Evolutionary conservation across 345 rosid species (phyloP), one percentile per base, ranked within the genome.

Genomic region (Hypericum perforatum): DNA sequence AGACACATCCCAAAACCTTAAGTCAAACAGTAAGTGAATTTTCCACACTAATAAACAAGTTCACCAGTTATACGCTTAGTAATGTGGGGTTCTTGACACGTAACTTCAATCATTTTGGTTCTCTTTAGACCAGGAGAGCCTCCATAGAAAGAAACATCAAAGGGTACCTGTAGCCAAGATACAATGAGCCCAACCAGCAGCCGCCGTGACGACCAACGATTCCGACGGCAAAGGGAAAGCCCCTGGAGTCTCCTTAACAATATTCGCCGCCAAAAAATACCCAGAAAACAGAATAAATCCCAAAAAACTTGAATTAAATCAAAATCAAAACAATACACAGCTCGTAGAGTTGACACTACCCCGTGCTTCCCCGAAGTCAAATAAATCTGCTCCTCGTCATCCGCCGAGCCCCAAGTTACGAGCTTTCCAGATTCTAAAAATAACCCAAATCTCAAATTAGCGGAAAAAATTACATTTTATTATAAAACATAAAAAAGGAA

Each of bases 171-270:
- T 81, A 7, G 76, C 81, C 16, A 80, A 64, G n/a, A 74, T 79
- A 72, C 92, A 85, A 62, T 89, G 95, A 1, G 97, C 92, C 97
- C 92, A 89, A 46, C 95, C 82, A 46, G 95, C 78, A 41, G 84
- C 79, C 41, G 89, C 95, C 52, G 67, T 69, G 36, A 78, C 69
- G 8, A 81, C 63, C 4, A 74, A 47, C 58, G 83, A 78, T 61
- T 85, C 86, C 7, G 70, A 56, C 11, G 89, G 89, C 58, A 89
- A 92, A 60, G 74, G 64, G 71, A 77, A 70, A 39, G 82, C 62
- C 81, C 76, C 95, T 59, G 95, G 97, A 58, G 67, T 79, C 73
- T 76, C 89, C 95, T 89, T 70, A 54, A 75, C 41, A 67, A 38
- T 48, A 36, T 10, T 14, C 41, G 16, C 11, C 47, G 49, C 58